Conservation (phyloP, 1,139 yeast genomes). For the Sugiyamaella xylanicola region DNA sequence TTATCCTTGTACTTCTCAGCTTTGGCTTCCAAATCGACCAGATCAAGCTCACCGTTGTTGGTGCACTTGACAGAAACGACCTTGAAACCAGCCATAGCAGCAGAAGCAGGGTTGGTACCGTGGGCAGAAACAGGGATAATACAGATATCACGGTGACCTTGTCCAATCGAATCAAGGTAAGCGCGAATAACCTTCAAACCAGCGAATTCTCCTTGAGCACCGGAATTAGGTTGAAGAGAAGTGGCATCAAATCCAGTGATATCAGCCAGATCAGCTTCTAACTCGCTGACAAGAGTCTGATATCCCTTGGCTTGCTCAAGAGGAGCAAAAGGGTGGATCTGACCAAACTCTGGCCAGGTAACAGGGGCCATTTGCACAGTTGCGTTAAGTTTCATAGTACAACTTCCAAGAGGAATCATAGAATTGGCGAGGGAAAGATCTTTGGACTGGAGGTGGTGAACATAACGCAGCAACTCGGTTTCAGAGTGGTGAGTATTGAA, state of each 20-base stretch:
- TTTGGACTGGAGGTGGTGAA: conserved; percentile 80
- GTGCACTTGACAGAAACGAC: conserved; percentile 91
- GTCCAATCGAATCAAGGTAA: conserved; percentile 73
- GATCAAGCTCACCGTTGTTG: conserved; percentile 80
- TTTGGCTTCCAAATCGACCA: conserved; percentile 71
- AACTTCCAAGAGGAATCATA: conserved; percentile 96
- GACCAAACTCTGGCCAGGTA: conserved; percentile 90
- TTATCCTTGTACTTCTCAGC: conserved; percentile 68
- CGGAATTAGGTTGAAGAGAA: conserved; percentile 94
- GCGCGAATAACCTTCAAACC: conserved; percentile 86
- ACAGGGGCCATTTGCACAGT: conserved; percentile 94
- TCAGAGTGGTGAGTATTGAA: conserved; percentile 90
- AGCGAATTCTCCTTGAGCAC: conserved; percentile 98
- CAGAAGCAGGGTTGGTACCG: conserved; percentile 98
- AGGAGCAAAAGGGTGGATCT: conserved; percentile 93
- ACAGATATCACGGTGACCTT: conserved; percentile 77
- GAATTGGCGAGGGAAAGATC: conserved; percentile 93
- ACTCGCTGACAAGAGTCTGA: conserved; percentile 67
- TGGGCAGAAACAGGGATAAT: conserved; percentile 96
- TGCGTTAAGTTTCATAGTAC: conserved; percentile 96
- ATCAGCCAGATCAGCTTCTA: conserved; percentile 82
- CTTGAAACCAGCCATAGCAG: conserved; percentile 94
- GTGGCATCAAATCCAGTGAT: conserved; percentile 96
- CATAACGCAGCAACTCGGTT: conserved; percentile 89
- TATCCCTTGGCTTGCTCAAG: conserved; percentile 84